Evolutionary conservation across 2,329 filamentous ascomycete species (phyloP), one percentile per base, ranked within the genome.

Genomic region (Ambrosiella xylebori): DNA sequence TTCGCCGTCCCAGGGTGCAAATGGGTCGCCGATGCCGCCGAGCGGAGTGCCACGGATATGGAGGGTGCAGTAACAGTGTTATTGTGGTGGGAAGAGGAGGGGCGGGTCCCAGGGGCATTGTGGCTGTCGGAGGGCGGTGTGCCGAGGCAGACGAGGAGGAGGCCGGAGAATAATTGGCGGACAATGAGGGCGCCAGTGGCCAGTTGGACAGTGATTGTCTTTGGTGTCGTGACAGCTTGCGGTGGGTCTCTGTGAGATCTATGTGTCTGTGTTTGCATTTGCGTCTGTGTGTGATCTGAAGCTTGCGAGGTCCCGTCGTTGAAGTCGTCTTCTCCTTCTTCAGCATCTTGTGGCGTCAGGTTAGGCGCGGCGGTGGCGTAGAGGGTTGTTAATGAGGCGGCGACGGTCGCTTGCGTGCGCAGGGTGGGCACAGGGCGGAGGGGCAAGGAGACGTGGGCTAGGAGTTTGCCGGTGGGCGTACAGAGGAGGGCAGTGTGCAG

Each of bases 321-420:
- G 5, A 27, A 27, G 27, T 27, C 27, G 27, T 27, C 27, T 27
- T 27, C 27, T 27, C 4, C 27, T 27, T 27, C 27, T 27, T 27
- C 27, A 3, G 27, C 27, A 27, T 27, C 27, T 4, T 27, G 27
- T 27, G 71, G 69, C 40, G 71, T 67, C 5, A 77, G 67, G 57
- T 70, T 66, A 53, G 68, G 64, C 36, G 70, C 70, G 11, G 71
- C 70, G 27, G 71, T 69, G 45, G 75, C 71, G 67, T 84, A 80
- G 49, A 82, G 74, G 17, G 74, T 71, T 71, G 80, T 81, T 17
- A 84, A 74, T 5, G 77, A 80, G 59, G 79, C 78, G 47, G 81
- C 81, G 61, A 84, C 78, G 60, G 80, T 83, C 64, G 78, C 78
- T 66, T 83, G 79, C 8, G 77, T 80, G 64, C 81, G 79, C 44